phyloP scores from a whole-genome alignment of 1,284 basidiomycete genomes.

The Paramarasmius palmivorus region DNA sequence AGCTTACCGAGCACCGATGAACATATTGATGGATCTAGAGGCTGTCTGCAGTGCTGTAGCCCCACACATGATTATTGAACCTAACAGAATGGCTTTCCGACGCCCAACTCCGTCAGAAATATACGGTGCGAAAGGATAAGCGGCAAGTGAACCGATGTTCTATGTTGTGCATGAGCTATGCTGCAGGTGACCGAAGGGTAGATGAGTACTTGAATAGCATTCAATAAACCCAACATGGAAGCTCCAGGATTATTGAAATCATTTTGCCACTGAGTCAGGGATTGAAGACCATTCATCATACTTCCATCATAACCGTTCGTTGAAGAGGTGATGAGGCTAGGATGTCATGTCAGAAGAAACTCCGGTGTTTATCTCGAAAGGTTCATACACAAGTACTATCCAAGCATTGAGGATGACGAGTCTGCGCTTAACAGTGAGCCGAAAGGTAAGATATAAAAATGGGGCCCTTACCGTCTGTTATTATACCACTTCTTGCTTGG shows the following conservation, averaged over 20 bases:
- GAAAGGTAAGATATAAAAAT: neutral
- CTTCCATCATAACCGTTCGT: constrained; percentile 78
- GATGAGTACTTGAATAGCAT: constrained; percentile 67
- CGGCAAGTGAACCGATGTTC: constrained; percentile 68
- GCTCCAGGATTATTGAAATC: constrained; percentile 59
- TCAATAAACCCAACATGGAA: constrained; percentile 66
- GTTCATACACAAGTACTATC: constrained; percentile 63
- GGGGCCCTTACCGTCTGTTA: constrained; percentile 59
- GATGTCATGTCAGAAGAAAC: neutral
- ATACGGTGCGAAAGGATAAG: constrained; percentile 71
- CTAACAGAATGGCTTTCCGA: constrained; percentile 60
- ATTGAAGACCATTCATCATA: constrained; percentile 79
- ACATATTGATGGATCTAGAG: constrained; percentile 73
- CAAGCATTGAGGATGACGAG: constrained; percentile 65
- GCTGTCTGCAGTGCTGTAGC: constrained; percentile 72
- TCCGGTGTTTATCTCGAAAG: neutral
- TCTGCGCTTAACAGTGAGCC: constrained; percentile 31
- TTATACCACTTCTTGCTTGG: constrained; percentile 72
- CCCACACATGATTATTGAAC: constrained; percentile 62
- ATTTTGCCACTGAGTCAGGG: constrained; percentile 56
- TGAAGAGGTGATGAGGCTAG: constrained; percentile 71
- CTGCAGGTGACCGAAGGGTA: constrained; percentile 4
- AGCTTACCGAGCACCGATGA: constrained; percentile 71
- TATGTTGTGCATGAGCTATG: constrained; percentile 23
- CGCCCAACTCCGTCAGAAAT: constrained; percentile 72